phyloP scores from a whole-genome alignment of 176 grass and related monocot species.

The Rhynchospora breviuscula region DNA sequence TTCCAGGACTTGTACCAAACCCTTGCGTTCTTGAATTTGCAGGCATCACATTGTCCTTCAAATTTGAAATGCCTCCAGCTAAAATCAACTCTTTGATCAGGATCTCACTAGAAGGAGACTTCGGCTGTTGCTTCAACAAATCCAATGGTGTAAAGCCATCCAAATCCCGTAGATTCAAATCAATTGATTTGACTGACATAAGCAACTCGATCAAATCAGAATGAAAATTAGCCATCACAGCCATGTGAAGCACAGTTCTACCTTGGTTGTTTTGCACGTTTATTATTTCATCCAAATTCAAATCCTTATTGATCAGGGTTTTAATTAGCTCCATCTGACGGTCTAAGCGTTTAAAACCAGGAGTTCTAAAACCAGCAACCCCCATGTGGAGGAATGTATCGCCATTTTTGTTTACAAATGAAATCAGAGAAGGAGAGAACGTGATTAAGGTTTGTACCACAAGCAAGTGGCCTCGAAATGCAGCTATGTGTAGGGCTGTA shows the following conservation, averaged over 20 bases:
- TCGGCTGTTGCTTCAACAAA: constrained; percentile 64
- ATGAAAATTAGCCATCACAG: constrained; percentile 57
- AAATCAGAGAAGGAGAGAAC: constrained; percentile 46
- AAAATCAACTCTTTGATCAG: constrained; percentile 74
- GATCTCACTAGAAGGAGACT: constrained; percentile 55
- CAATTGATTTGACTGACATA: constrained; percentile 48
- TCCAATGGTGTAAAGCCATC: constrained; percentile 68
- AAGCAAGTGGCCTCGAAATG: constrained; percentile 63
- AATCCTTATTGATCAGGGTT: constrained; percentile 40
- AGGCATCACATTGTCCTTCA: constrained; percentile 39
- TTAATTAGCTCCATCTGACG: constrained; percentile 74
- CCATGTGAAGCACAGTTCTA: constrained; percentile 77
- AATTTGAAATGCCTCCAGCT: constrained; percentile 73
- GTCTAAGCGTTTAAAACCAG: constrained; percentile 75
- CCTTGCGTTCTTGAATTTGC: constrained; percentile 76
- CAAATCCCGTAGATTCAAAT: constrained; percentile 59
- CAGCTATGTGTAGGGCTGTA: constrained; percentile 81
- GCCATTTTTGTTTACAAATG: constrained; percentile 49
- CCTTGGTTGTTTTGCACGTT: constrained; percentile 69
- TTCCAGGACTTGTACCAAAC: constrained; percentile 58
- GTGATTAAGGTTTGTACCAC: constrained; percentile 52
- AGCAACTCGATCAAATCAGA: constrained; percentile 67
- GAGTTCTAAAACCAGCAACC: constrained; percentile 81
- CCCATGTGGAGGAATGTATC: constrained; percentile 88
- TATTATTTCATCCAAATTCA: constrained; percentile 50